Evolutionary conservation across 805 yeast species (phyloP).

Genomic region (Lipomyces sp.): DNA sequence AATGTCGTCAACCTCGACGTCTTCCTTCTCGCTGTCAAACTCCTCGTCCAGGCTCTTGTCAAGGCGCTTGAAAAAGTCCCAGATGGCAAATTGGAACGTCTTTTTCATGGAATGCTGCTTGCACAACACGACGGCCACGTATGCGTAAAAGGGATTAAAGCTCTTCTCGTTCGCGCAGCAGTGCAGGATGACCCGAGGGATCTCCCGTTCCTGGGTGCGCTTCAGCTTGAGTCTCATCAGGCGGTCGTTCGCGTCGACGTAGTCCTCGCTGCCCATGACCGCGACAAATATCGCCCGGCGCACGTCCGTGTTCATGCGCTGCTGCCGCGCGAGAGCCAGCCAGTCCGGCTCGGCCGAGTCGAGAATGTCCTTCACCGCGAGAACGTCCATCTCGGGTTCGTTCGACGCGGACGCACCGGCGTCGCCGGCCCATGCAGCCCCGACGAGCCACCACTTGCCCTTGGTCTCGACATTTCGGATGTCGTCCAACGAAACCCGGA

Average conservation of each 20-base stretch:
- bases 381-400: constrained; percentile 40
- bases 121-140: constrained; percentile 73
- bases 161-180: constrained; percentile 79
- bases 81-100: constrained; percentile 80
- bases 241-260: constrained; percentile 78
- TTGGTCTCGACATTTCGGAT: constrained; percentile 68
- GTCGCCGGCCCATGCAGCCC: constrained; percentile 91
- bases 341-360: constrained; percentile 80
- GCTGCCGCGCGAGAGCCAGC: constrained; percentile 78
- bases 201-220: constrained; percentile 77
- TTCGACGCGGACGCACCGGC: constrained; percentile 34
- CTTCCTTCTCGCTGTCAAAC: constrained; percentile 36
- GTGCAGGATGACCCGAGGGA: constrained; percentile 79
- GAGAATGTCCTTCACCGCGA: constrained; percentile 55
- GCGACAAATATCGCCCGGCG: constrained; percentile 92
- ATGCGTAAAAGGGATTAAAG: constrained; percentile 86
- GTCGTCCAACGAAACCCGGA: constrained; percentile 80
- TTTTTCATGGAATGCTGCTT: constrained; percentile 62
- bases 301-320: constrained; percentile 92
- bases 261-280: constrained; percentile 93
- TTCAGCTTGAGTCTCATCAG: constrained; percentile 76
- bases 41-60: constrained; percentile 49
- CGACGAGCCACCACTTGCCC: constrained; percentile 99
- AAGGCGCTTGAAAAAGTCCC: constrained; percentile 78
- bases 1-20: constrained; percentile 28